phyloP scores from a whole-genome alignment of 1,284 basidiomycete genomes.

The Austropuccinia psidii region DNA sequence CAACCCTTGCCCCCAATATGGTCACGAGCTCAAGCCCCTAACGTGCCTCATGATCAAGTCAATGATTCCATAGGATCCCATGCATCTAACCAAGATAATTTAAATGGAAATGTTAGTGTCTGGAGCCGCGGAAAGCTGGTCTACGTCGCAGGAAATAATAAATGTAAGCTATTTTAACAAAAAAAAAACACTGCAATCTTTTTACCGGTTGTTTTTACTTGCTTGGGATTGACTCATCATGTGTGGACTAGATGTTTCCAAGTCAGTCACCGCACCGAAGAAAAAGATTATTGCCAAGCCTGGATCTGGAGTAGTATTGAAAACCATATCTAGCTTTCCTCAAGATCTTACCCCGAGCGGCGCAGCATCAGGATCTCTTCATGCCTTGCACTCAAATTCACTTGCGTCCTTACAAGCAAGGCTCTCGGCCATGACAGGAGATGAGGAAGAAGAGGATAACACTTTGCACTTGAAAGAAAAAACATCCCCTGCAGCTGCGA shows the following conservation, averaged over 20 bases:
- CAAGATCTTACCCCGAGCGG: no score
- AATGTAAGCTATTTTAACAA: constrained; percentile 15
- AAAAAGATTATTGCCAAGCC: constrained; percentile 2
- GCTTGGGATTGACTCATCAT: not conserved
- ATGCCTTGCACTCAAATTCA: not conserved
- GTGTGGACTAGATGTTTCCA: not conserved
- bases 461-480: no score
- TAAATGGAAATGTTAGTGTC: constrained; percentile 19
- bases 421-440: not conserved
- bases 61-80: constrained; percentile 10
- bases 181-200: not conserved
- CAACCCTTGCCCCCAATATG: constrained; percentile 15
- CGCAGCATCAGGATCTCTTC: not conserved
- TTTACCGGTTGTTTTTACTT: not conserved
- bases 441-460: not conserved
- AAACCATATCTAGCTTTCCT: no score
- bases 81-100: not conserved
- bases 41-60: not conserved
- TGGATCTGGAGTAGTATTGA: not conserved
- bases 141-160: constrained; percentile 29
- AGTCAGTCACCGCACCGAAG: not conserved
- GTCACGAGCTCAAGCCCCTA: constrained; percentile 26
- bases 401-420: not conserved
- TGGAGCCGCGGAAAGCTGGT: constrained; percentile 36
- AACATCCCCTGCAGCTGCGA: no score